Conservation (phyloP, 2,329 filamentous ascomycete genomes). For the Dothidotthia symphoricarpi region DNA sequence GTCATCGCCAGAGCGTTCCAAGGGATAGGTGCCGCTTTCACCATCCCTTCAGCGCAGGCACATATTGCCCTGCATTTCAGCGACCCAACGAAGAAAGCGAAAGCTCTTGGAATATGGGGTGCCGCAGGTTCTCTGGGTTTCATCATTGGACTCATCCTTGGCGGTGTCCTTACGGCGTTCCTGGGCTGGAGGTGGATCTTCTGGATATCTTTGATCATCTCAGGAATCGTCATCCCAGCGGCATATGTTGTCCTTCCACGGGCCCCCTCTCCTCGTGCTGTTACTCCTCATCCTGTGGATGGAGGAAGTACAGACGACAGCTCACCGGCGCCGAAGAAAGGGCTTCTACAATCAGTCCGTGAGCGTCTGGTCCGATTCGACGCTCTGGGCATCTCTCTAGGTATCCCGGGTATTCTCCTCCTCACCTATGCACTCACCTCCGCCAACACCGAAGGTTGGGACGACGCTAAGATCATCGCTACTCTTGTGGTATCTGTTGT, state of each 20-base stretch:
- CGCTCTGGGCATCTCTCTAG: conserved; percentile 1
- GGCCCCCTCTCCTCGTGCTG: background rate
- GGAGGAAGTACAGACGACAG: background rate
- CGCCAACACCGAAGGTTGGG: conserved; percentile 2
- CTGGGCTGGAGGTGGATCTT: conserved; percentile 1
- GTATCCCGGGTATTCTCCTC: conserved; percentile 3
- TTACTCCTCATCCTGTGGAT: background rate
- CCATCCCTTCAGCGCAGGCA: conserved; percentile 5
- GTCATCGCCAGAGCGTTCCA: conserved; percentile 1
- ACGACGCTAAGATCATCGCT: background rate
- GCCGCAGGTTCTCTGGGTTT: conserved; percentile 3
- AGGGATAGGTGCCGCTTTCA: conserved; percentile 5
- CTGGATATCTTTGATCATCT: conserved; percentile 1
- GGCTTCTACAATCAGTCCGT: background rate
- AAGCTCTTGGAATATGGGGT: conserved; percentile 3
- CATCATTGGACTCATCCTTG: conserved; percentile 1
- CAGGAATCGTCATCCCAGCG: background rate
- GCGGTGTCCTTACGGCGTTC: background rate
- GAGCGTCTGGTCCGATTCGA: conserved; percentile 3
- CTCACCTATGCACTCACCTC: conserved; percentile 4
- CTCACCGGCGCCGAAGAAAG: background rate
- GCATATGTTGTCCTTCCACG: conserved; percentile 1
- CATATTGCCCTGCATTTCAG: conserved; percentile 1
- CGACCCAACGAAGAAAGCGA: background rate
- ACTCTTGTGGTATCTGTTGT: conserved; percentile 1